These are phyloP conservation scores for Colletotrichum orchidophilum DNA, from an alignment of 2,329 filamentous ascomycete genomes.

Conservation along the genomic window DNA sequence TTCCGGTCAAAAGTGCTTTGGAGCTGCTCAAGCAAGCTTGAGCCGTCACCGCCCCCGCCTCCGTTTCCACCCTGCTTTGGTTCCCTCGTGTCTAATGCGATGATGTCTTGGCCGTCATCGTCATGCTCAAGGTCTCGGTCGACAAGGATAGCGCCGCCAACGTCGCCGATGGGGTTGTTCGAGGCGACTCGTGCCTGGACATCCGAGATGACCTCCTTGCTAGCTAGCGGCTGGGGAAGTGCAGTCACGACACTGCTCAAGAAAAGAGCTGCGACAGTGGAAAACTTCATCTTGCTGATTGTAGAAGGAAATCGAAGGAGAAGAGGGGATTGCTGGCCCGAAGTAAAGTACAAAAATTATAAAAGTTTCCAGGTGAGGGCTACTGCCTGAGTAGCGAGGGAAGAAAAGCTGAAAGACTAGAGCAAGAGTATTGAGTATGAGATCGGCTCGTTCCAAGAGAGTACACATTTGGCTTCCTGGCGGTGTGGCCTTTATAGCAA, in stretches of 20 bases:
- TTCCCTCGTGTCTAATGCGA: neutral
- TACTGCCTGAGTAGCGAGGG: neutral
- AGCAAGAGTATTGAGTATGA: neutral
- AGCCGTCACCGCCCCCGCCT: neutral
- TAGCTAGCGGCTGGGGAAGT: neutral
- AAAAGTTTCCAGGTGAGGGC: neutral
- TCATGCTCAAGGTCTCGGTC: neutral
- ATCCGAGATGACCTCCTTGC: neutral
- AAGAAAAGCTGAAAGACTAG: neutral
- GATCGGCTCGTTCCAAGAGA: neutral
- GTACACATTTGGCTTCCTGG: neutral
- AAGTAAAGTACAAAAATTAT: neutral
- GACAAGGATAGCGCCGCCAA: neutral
- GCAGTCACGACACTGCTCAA: neutral
- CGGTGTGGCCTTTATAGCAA: neutral
- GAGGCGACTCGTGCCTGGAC: neutral
- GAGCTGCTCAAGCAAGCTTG: constrained; percentile 10
- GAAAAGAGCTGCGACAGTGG: neutral
- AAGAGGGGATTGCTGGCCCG: neutral
- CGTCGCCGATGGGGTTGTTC: neutral
- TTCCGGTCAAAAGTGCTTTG: constrained; percentile 21
- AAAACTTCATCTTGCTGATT: neutral
- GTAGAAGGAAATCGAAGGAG: no score
- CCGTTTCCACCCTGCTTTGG: neutral
- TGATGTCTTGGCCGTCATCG: neutral